Evolutionary conservation across 129 eudicot species (phyloP).

Genomic region (Artemisia argyi): DNA sequence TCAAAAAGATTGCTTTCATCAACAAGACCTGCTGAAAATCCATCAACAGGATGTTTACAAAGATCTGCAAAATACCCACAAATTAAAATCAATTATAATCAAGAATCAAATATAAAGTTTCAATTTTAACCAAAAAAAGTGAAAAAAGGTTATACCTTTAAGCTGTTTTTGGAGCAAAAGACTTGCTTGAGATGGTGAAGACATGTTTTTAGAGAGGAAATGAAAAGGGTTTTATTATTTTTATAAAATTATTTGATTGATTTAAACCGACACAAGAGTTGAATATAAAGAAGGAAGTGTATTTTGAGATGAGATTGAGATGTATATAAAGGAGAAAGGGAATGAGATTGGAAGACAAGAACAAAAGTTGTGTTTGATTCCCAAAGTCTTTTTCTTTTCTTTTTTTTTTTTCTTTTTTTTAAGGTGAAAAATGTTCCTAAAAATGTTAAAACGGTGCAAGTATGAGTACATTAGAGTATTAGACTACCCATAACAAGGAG

Average conservation of each 20-base stretch:
- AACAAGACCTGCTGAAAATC: slow-evolving; percentile 68
- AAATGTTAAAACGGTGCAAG: too few species aligned
- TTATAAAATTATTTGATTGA: too few species aligned
- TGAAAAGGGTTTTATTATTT: slow-evolving; percentile 11
- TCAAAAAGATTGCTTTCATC: slow-evolving; percentile 60
- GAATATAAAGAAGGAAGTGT: neutral
- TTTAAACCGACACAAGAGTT: slow-evolving; percentile 1
- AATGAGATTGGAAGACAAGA: too few species aligned
- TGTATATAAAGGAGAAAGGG: neutral
- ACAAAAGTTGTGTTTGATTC: too few species aligned
- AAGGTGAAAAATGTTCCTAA: too few species aligned
- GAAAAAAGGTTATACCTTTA: slow-evolving; percentile 34
- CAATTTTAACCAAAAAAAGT: slow-evolving; percentile 2
- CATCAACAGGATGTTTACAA: slow-evolving; percentile 55
- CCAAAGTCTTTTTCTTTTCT: too few species aligned
- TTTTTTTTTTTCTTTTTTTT: too few species aligned
- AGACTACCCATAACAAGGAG: too few species aligned
- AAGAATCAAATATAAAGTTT: neutral
- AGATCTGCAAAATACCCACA: slow-evolving; percentile 44
- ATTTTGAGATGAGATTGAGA: neutral
- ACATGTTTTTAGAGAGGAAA: slow-evolving; percentile 32
- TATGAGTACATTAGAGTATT: too few species aligned
- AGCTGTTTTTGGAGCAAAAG: slow-evolving; percentile 73
- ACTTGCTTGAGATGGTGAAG: slow-evolving; percentile 52
- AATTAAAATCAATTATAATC: neutral